Evolutionary conservation across 2,329 filamentous ascomycete genomes (phyloP).

Genomic region (Rutstroemia sp.): DNA sequence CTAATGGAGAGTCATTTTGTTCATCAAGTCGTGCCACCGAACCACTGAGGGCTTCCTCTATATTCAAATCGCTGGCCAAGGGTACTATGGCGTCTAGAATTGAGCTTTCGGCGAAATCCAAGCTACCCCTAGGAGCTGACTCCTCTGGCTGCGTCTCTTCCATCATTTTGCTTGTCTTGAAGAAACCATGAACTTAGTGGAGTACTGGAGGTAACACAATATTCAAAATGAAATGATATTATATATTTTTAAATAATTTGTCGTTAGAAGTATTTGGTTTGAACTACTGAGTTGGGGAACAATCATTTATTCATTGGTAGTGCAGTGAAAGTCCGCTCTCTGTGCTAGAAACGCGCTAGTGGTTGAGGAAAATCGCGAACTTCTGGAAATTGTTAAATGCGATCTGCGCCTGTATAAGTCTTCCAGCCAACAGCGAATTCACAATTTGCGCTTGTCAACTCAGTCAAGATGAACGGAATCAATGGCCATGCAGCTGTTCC

Average conservation of each 20-base stretch:
- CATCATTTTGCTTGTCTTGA: constrained; percentile 18
- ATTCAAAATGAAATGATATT: not conserved
- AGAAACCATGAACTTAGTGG: not conserved
- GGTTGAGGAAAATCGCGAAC: constrained; percentile 6
- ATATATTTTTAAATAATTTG: not conserved
- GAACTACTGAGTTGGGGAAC: not conserved
- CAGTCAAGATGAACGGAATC: constrained; percentile 22
- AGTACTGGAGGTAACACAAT: not conserved
- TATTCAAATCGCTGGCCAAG: constrained; percentile 44
- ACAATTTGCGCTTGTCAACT: not conserved
- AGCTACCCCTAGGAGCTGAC: constrained; percentile 29
- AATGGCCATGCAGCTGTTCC: constrained; percentile 33
- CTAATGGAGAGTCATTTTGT: constrained; percentile 35
- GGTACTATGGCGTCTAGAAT: constrained; percentile 56
- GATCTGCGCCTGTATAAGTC: not conserved
- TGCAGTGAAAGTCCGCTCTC: not conserved
- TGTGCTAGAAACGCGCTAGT: constrained; percentile 1
- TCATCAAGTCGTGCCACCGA: constrained; percentile 32
- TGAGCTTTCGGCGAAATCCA: constrained; percentile 49
- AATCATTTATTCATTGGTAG: not conserved
- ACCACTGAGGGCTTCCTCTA: constrained; percentile 44
- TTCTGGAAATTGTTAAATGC: constrained; percentile 3
- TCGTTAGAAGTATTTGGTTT: not conserved
- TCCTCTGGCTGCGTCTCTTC: constrained; percentile 26
- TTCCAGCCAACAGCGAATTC: constrained; percentile 3